Evolutionary conservation across 495 filamentous ascomycete genomes (phyloP).

Genomic region (Penicillium argentinense): DNA sequence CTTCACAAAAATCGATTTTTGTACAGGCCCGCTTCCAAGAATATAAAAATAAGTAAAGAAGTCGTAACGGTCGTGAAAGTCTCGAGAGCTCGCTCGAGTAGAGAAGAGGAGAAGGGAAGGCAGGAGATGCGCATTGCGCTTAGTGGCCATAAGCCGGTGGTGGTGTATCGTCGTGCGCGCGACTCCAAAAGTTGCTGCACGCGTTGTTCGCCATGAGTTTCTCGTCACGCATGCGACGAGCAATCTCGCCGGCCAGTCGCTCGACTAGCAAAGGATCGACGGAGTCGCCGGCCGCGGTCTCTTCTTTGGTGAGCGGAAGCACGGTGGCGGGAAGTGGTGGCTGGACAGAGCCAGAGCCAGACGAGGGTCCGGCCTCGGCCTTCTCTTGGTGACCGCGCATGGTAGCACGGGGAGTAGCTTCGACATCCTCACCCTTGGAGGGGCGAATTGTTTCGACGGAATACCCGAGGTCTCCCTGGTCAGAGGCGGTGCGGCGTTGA

Average conservation of each 20-base stretch:
- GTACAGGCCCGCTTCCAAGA: slow-evolving; percentile 28
- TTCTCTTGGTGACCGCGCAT: slow-evolving; percentile 28
- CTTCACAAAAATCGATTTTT: slow-evolving; percentile 20
- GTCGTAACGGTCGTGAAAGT: slow-evolving; percentile 40
- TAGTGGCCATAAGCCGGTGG: slow-evolving; percentile 49
- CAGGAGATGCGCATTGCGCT: slow-evolving; percentile 11
- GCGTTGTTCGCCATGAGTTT: slow-evolving; percentile 41
- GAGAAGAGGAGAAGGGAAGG: slow-evolving; percentile 10
- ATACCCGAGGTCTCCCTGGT: slow-evolving; percentile 30
- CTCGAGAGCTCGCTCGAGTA: slow-evolving; percentile 26
- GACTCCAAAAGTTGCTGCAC: slow-evolving; percentile 43
- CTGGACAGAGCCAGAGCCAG: slow-evolving; percentile 22
- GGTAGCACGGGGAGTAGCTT: slow-evolving; percentile 38
- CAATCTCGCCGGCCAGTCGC: slow-evolving; percentile 89
- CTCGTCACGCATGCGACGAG: slow-evolving; percentile 77
- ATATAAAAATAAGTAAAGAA: slow-evolving; percentile 17
- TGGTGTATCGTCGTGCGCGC: slow-evolving; percentile 40
- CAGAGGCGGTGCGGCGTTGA: slow-evolving; percentile 20
- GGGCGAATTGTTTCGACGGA: slow-evolving; percentile 23
- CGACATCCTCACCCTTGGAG: slow-evolving; percentile 29
- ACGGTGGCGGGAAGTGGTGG: slow-evolving; percentile 35
- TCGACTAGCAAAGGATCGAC: slow-evolving; percentile 86
- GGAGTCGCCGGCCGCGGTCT: slow-evolving; percentile 49
- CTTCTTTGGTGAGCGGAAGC: slow-evolving; percentile 37
- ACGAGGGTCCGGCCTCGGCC: slow-evolving; percentile 31